A percentile compares a stretch with the other conserved stretches of the same genome.
Evolutionary conservation across 192 early-diverging fungal species (phyloP).

Genomic region (Coemansia sp.): DNA sequence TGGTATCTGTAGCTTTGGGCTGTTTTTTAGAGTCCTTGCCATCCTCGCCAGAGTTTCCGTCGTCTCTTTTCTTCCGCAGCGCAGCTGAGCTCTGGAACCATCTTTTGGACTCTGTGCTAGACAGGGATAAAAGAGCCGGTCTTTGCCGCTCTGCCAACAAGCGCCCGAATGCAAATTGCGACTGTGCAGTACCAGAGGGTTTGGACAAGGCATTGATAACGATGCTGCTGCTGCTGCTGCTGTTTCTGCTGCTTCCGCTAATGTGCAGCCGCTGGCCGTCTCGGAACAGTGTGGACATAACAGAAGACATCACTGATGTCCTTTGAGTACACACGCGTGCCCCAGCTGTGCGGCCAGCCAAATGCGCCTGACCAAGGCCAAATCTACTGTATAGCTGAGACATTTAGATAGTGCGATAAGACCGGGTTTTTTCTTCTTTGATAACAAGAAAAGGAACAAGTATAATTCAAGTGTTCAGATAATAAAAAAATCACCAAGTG

Average conservation of each 20-base stretch:
- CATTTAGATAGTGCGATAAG: conserved; percentile 10
- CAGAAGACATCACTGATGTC: neutral
- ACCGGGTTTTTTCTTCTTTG: neutral
- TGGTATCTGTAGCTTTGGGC: conserved; percentile 2
- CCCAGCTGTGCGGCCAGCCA: conserved; percentile 9
- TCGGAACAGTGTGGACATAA: too few relatives aligned
- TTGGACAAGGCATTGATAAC: neutral
- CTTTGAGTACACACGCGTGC: neutral
- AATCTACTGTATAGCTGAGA: conserved; percentile 30
- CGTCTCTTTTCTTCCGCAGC: conserved; percentile 28
- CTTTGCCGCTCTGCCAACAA: neutral
- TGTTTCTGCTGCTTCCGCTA: too few relatives aligned
- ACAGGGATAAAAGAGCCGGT: neutral
- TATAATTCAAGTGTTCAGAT: neutral
- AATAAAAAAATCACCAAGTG: neutral
- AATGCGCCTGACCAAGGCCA: neutral
- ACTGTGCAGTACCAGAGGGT: neutral
- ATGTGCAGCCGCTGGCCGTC: neutral
- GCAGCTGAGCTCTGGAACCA: conserved; percentile 31
- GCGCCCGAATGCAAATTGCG: neutral
- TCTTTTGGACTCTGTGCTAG: conserved; percentile 2
- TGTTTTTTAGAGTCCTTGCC: neutral
- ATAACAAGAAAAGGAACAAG: neutral
- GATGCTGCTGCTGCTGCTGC: neutral
- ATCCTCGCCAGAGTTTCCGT: neutral